These are phyloP conservation scores for Colletotrichum noveboracense DNA, from an alignment of 2,329 filamentous ascomycete species.

Conservation along the genomic window DNA sequence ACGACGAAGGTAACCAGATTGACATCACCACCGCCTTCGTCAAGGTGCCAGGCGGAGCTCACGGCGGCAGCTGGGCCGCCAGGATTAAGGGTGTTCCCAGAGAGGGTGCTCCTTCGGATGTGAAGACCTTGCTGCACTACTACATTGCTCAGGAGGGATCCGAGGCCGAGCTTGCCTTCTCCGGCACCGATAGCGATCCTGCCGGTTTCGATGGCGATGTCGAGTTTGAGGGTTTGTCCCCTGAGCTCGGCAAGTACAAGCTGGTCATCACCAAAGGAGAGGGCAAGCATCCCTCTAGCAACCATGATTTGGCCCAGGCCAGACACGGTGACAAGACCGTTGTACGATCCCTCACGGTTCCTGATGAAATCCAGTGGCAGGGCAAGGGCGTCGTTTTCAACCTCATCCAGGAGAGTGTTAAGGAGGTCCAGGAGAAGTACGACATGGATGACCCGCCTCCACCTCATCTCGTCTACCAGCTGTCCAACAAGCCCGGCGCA, in stretches of 20 bases:
- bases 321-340: constrained; percentile 80
- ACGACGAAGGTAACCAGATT: constrained; percentile 85
- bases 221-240: constrained; percentile 71
- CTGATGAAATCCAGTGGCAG: constrained; percentile 81
- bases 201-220: constrained; percentile 65
- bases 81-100: constrained; percentile 83
- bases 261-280: constrained; percentile 77
- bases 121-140: constrained; percentile 81
- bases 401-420: constrained; percentile 56
- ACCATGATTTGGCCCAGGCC: constrained; percentile 68
- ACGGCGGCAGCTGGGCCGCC: constrained; percentile 92
- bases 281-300: constrained; percentile 64
- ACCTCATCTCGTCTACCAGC: constrained; percentile 83
- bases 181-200: constrained; percentile 50
- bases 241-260: constrained; percentile 79
- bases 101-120: constrained; percentile 67
- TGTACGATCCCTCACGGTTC: constrained; percentile 73
- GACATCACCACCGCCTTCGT: constrained; percentile 94
- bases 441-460: constrained; percentile 72
- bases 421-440: constrained; percentile 53
- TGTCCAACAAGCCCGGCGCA: constrained; percentile 68
- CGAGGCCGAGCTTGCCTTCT: constrained; percentile 66
- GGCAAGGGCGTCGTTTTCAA: constrained; percentile 69
- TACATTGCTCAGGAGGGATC: constrained; percentile 82
- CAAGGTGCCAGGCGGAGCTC: constrained; percentile 83